phyloP scores from a whole-genome alignment of 2,329 filamentous ascomycete genomes.

The Calycina herbarum region DNA sequence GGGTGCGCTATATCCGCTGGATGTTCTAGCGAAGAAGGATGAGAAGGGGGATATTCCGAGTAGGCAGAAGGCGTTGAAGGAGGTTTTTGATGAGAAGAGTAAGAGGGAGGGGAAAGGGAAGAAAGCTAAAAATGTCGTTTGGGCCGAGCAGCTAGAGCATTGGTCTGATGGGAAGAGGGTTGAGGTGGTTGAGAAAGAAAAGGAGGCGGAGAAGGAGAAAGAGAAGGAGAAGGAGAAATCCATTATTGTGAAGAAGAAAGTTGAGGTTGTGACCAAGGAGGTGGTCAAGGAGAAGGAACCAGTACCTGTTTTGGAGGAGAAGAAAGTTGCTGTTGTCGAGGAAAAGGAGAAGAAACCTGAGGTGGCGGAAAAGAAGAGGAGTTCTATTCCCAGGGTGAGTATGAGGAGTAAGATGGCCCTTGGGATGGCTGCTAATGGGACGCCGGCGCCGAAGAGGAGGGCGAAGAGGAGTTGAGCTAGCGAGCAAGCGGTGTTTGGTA shows the following conservation, averaged over 20 bases:
- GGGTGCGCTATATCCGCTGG: slow-evolving; percentile 38
- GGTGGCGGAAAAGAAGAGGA: slow-evolving; percentile 25
- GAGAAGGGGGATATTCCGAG: slow-evolving; percentile 43
- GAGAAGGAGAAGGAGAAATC: slow-evolving; percentile 6
- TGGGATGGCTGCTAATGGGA: slow-evolving; percentile 36
- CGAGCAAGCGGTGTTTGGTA: neutral
- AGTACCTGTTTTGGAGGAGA: slow-evolving; percentile 21
- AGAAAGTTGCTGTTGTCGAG: neutral
- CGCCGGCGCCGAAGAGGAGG: slow-evolving; percentile 35
- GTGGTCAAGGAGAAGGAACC: slow-evolving; percentile 25
- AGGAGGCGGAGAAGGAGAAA: slow-evolving; percentile 25
- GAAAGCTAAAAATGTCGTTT: slow-evolving; percentile 32
- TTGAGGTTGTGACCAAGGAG: slow-evolving; percentile 22
- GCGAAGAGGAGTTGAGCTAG: slow-evolving; percentile 12
- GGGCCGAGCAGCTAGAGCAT: slow-evolving; percentile 37
- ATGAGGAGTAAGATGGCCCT: slow-evolving; percentile 35
- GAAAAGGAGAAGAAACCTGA: slow-evolving; percentile 15
- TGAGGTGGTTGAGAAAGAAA: slow-evolving; percentile 26
- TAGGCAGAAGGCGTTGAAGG: slow-evolving; percentile 39
- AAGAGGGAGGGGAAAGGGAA: slow-evolving; percentile 33
- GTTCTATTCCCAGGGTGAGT: slow-evolving; percentile 26
- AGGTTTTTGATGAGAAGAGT: slow-evolving; percentile 38
- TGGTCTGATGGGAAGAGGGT: slow-evolving; percentile 32
- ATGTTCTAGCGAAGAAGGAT: slow-evolving; percentile 37
- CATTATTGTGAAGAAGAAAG: slow-evolving; percentile 2